A percentile compares a stretch with the other conserved stretches of the same genome.
phyloP scores from a whole-genome alignment of 1,284 basidiomycete genomes.

The Cryptococcus jaspeensis region DNA sequence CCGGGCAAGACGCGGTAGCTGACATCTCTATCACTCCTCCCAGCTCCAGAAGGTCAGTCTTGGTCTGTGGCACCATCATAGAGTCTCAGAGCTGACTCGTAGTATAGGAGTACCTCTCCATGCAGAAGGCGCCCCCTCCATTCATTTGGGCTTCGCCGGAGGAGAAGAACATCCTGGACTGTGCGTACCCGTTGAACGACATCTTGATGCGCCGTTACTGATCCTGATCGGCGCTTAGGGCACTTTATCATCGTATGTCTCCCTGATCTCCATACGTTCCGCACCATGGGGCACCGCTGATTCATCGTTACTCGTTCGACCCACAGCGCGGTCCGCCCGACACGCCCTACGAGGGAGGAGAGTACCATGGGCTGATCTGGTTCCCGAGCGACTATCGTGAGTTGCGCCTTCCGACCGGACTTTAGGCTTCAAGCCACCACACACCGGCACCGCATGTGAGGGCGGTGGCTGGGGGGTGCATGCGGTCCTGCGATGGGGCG shows the following conservation, averaged over 20 bases:
- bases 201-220: neutral
- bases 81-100: slow-evolving; percentile 56
- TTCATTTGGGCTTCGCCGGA: slow-evolving; percentile 91
- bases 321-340: slow-evolving; percentile 84
- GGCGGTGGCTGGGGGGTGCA: no score
- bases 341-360: slow-evolving; percentile 86
- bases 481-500: neutral
- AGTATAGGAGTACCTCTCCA: slow-evolving; percentile 82
- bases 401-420: slow-evolving; percentile 49
- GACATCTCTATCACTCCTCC: no score
- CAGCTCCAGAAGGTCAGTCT: slow-evolving; percentile 46
- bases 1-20: no score
- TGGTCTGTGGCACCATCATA: neutral
- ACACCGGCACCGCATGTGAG: neutral
- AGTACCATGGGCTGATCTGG: slow-evolving; percentile 72
- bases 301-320: slow-evolving; percentile 2
- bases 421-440: neutral
- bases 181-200: slow-evolving; percentile 28
- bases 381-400: slow-evolving; percentile 87
- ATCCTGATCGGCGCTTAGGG: slow-evolving; percentile 58
- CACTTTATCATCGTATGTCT: slow-evolving; percentile 78
- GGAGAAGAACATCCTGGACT: slow-evolving; percentile 85
- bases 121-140: slow-evolving; percentile 91
- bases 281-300: neutral
- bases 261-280: neutral